These are phyloP conservation scores for Tephrocybe sp. DNA, from an alignment of 768 basidiomycete genomes.

Conservation along the genomic window DNA sequence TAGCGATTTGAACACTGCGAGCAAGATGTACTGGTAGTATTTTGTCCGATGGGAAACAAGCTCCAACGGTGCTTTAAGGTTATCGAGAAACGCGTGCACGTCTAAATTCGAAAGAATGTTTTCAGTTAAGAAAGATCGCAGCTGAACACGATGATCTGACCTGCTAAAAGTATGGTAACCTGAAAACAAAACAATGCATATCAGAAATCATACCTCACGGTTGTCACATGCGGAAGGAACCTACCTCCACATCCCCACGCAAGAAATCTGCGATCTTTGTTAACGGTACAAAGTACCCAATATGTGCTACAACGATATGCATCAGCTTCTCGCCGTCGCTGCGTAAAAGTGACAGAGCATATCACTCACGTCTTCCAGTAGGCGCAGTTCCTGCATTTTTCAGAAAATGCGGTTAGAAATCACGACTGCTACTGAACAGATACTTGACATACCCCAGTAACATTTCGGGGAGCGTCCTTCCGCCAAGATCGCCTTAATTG, in stretches of 20 bases:
- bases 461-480: constrained; percentile 77
- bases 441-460: constrained; percentile 79
- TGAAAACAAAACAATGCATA: constrained; percentile 17
- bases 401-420: constrained; percentile 5
- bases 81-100: constrained; percentile 96
- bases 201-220: background rate
- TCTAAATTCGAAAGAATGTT: constrained; percentile 42
- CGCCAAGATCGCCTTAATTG: constrained; percentile 74
- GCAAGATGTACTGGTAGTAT: constrained; percentile 85
- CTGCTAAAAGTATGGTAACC: constrained; percentile 82
- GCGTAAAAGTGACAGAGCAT: background rate
- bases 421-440: constrained; percentile 6
- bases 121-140: background rate
- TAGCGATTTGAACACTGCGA: constrained; percentile 81
- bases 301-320: constrained; percentile 65
- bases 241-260: constrained; percentile 83
- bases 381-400: constrained; percentile 74
- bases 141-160: constrained; percentile 29
- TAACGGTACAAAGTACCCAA: constrained; percentile 95
- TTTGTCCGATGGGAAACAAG: constrained; percentile 84
- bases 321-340: background rate
- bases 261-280: constrained; percentile 97
- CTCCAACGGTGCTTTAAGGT: constrained; percentile 92
- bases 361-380: constrained; percentile 83
- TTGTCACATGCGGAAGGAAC: background rate